phyloP scores from a whole-genome alignment of 2,329 filamentous ascomycete species.

The Aspergillus luchuensis region DNA sequence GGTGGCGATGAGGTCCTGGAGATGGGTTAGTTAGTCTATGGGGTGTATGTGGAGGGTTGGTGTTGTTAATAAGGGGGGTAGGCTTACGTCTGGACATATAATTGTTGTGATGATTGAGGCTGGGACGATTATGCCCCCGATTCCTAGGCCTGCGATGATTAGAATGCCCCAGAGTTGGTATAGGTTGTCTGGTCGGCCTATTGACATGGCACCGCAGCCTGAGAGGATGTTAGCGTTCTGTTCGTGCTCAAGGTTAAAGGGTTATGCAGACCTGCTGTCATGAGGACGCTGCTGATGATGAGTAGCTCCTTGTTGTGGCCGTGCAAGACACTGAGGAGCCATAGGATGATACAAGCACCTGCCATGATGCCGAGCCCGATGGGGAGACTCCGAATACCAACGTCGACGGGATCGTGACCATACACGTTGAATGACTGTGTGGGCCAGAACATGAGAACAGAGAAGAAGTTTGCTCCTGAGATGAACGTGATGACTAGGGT shows the following conservation, averaged over 20 bases:
- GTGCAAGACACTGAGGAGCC: constrained; percentile 58
- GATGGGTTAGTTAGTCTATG: neutral
- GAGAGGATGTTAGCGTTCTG: neutral
- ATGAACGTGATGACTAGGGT: constrained; percentile 62
- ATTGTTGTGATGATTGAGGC: constrained; percentile 69
- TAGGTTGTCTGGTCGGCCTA: constrained; percentile 56
- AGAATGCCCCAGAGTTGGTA: constrained; percentile 59
- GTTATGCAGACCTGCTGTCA: constrained; percentile 59
- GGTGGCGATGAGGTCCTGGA: constrained; percentile 65
- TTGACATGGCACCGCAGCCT: constrained; percentile 58
- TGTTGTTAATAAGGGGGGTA: neutral
- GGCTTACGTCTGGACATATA: constrained; percentile 63
- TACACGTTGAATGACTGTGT: constrained; percentile 67
- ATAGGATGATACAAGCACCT: constrained; percentile 62
- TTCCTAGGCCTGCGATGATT: constrained; percentile 63
- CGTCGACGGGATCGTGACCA: constrained; percentile 63
- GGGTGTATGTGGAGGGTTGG: neutral
- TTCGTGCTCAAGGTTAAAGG: too few relatives aligned
- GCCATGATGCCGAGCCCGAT: constrained; percentile 65
- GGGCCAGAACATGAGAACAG: constrained; percentile 61
- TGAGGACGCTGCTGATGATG: constrained; percentile 60
- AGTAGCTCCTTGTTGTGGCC: constrained; percentile 64
- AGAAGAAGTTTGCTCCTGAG: constrained; percentile 62
- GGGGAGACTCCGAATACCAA: constrained; percentile 67
- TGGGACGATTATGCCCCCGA: constrained; percentile 69